Evolutionary conservation across 2,329 filamentous ascomycete genomes (phyloP).

Genomic region (Thielaviopsis populi): DNA sequence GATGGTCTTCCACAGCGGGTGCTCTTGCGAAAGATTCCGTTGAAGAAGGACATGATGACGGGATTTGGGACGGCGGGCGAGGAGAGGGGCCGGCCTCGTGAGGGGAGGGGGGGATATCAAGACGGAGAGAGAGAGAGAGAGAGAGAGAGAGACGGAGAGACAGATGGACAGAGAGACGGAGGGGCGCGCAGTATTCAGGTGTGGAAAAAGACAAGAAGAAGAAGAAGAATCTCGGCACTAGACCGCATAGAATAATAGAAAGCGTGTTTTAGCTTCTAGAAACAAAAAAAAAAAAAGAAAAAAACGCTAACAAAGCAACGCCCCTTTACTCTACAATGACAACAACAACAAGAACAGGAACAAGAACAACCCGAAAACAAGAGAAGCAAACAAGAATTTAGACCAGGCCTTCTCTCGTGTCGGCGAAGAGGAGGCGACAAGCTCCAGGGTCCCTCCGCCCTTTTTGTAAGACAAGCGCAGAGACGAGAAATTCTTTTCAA

Average conservation of each 20-base stretch:
- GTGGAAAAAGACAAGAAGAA: neutral
- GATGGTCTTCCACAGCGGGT: conserved; percentile 1
- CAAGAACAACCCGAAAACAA: neutral
- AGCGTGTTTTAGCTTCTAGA: neutral
- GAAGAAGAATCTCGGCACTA: neutral
- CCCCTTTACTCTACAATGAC: neutral
- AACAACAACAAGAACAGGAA: neutral
- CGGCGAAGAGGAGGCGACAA: neutral
- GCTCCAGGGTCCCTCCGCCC: neutral
- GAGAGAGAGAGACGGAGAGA: neutral
- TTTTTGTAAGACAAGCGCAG: neutral
- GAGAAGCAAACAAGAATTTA: too few relatives aligned
- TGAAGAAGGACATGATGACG: conserved; percentile 12
- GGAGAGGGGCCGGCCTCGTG: neutral
- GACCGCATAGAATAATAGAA: conserved; percentile 3
- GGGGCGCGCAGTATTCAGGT: too few relatives aligned
- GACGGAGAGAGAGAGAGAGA: neutral
- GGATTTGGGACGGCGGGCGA: neutral
- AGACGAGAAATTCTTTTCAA: conserved; percentile 1
- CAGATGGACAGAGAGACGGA: neutral
- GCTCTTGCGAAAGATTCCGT: conserved; percentile 16
- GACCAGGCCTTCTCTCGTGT: neutral
- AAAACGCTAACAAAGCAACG: neutral
- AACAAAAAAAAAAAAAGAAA: too few relatives aligned
- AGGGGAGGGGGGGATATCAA: neutral